Evolutionary conservation across 2,329 filamentous ascomycete species (phyloP), one percentile per base, ranked within the genome.

Genomic region (Calonectria montana): DNA sequence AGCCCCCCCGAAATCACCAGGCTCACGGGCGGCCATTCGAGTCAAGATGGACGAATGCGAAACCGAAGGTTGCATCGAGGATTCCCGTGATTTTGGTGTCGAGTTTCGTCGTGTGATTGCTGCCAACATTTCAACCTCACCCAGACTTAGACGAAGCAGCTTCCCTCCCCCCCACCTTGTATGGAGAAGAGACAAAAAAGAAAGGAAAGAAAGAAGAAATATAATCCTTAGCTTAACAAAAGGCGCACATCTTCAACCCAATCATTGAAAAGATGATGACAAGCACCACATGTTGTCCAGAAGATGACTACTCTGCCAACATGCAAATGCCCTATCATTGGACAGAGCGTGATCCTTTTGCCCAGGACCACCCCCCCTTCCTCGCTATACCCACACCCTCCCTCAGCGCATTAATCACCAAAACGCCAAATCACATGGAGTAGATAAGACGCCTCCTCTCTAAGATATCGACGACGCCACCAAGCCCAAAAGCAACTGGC

Each of bases 351-450:
- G 18, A n/a, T 12, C n/a, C 13, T 21, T 18, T 23, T 9, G 21
- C 25, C 23, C 53, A 39, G 31, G 35, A 18, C 18, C 27, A 50
- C 18, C 41, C 67, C 59, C 66, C 57, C 45, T 50, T 16, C 21
- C 39, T 57, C 65, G 27, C 37, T 61, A 67, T 23, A n/a, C 53
- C 27, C 50, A 59, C 67, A 25, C 67, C 31, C 45, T 15, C 13
- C 41, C 37, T 70, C 61, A 43, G 59, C 47, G 70, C 67, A 78
- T 78, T 77, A 74, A 77, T 76, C 73, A 78, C 65, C 41, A 67
- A 69, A 77, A 75, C 72, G 70, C 69, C 74, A 74, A 75, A 74
- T 70, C 55, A 62, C 43, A 47, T 21, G 43, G 43, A n/a, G 43
- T 53, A 71, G 76, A 78, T 78, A 77, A 78, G 76, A 73, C 62